A percentile compares a stretch with the other conserved stretches of the same genome.
Evolutionary conservation across 2,329 filamentous ascomycete species (phyloP).

Genomic region (Akanthomyces muscarius): DNA sequence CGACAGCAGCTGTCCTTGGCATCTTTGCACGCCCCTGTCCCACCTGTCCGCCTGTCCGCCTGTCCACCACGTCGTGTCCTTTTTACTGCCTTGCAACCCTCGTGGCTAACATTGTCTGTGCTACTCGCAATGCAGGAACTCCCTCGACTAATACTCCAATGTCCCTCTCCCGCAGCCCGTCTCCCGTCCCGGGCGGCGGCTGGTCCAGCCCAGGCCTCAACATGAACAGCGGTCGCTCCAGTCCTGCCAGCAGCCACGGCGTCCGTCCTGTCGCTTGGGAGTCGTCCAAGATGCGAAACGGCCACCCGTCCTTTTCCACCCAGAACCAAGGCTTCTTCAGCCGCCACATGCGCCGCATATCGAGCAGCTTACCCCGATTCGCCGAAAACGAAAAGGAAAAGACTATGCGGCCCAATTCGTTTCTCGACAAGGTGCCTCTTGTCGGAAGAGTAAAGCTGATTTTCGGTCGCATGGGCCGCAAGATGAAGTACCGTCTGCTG

Average conservation of each 20-base stretch:
- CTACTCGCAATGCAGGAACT: constrained; percentile 41
- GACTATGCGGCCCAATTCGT: constrained; percentile 55
- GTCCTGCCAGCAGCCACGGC: constrained; percentile 56
- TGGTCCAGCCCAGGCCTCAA: constrained; percentile 82
- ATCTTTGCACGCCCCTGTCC: background rate
- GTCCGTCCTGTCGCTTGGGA: constrained; percentile 69
- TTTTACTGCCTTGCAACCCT: background rate
- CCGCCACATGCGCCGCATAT: constrained; percentile 76
- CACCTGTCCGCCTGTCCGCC: background rate
- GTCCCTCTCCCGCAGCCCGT: constrained; percentile 84
- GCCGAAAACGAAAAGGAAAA: constrained; percentile 72
- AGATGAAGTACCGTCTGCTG: constrained; percentile 60
- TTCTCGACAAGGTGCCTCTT: constrained; percentile 42
- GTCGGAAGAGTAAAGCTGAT: constrained; percentile 45
- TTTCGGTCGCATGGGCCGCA: constrained; percentile 55
- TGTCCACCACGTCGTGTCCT: background rate
- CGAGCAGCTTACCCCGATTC: constrained; percentile 73
- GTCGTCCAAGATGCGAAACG: constrained; percentile 72
- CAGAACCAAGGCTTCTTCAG: constrained; percentile 84
- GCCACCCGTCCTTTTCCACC: constrained; percentile 75
- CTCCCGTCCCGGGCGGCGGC: constrained; percentile 76
- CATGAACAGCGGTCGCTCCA: constrained; percentile 67
- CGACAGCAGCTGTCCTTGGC: background rate
- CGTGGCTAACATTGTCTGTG: constrained; percentile 26
- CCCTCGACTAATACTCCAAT: constrained; percentile 56